Evolutionary conservation across 2,329 filamentous ascomycete species (phyloP), one percentile per base, ranked within the genome.

Genomic region (Beauveria brongniartii): DNA sequence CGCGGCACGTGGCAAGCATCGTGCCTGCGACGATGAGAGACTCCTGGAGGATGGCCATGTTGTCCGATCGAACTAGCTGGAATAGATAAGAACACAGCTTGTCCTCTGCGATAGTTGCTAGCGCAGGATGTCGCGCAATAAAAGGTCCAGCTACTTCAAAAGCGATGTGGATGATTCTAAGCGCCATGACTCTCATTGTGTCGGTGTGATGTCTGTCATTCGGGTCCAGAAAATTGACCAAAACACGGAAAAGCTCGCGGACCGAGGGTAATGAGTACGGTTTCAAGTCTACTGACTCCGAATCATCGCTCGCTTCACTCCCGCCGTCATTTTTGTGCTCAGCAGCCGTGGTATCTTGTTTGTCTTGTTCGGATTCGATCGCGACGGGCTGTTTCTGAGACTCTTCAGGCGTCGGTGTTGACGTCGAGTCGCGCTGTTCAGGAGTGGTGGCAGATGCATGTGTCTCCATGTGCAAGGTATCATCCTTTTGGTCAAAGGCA

Each of bases 251-350:
- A 0, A 99, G 82, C 72, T 99, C 95, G 65, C 92, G 82, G 66
- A 99, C 97, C 2, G 93, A 97, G 1, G 93, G 92, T 34, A 99
- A 76, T 16, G 92, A 96, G 73, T 99, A 99, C 0, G 95, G 93
- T 64, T 88, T 90, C 61, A 96, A 85, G 62, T 85, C 82, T 9
- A 83, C 68, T 20, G 78, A 80, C 47, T 80, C 78, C 2, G 74
- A 72, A 51, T 77, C 77, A 52, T 74, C 73, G 14, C 67, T 73
- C 47, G 73, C 72, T 34, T 74, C 73, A 44, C 68, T 71, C 9
- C 63, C 65, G n/a, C 62, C 63, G 14, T 56, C 62, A 10, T 63
- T 20, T 20, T 61, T 59, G 3, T 24, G 51, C 24, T 68, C 66
- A 12, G 61, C 62, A 43, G 68, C 67, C 6, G 65, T 55, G 10